Percentiles rank a stretch among this genome's conserved stretches.
phyloP scores from a whole-genome alignment of 306 rosid species.

The Canavalia gladiata region DNA sequence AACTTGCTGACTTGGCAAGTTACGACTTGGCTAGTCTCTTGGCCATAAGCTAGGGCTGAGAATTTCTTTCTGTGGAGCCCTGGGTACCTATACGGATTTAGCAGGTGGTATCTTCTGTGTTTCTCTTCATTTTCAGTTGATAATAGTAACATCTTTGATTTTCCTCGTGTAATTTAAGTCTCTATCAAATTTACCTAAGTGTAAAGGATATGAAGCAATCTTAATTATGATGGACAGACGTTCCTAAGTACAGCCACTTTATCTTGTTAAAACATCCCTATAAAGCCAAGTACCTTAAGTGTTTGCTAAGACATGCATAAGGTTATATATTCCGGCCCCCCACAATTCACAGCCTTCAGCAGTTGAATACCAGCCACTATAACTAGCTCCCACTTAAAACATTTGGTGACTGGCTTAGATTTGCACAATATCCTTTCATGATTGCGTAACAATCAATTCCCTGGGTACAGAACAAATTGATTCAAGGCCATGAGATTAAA shows the following conservation, averaged over 20 bases:
- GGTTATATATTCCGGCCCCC: not conserved
- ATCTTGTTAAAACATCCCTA: not conserved
- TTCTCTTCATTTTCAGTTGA: too few species aligned
- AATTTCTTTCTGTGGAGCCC: too few species aligned
- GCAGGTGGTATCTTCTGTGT: too few species aligned
- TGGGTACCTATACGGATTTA: too few species aligned
- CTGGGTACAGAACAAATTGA: slow-evolving; percentile 33
- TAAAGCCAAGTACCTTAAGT: not conserved
- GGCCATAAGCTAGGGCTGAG: too few species aligned
- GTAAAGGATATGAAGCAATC: not conserved
- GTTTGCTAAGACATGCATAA: not conserved
- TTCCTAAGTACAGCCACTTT: not conserved
- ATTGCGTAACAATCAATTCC: not conserved
- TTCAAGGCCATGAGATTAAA: not conserved
- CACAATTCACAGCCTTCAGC: not conserved
- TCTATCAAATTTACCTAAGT: not conserved
- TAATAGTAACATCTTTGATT: too few species aligned
- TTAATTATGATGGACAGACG: not conserved
- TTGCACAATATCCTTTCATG: not conserved
- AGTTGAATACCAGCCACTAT: not conserved
- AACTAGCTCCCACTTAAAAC: not conserved
- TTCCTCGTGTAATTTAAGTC: not conserved
- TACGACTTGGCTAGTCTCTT: too few species aligned
- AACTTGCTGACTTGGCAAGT: too few species aligned
- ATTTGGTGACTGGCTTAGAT: slow-evolving; percentile 4